Percentiles rank a stretch among this genome's conserved stretches.
phyloP scores from a whole-genome alignment of 768 basidiomycete species.

The Lentinula edodes region DNA sequence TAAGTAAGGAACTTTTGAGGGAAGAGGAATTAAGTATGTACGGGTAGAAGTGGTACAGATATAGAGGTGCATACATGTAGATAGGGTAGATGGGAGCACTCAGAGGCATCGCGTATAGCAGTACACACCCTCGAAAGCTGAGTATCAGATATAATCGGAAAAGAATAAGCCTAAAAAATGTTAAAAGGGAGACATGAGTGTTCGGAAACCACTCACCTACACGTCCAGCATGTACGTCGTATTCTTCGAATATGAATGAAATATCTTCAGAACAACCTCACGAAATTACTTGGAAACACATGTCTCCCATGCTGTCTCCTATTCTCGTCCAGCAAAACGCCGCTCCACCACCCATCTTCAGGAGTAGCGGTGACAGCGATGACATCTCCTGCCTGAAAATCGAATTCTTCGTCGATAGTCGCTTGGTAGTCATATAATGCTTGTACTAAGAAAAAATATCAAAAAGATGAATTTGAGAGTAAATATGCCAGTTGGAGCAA shows the following conservation, averaged over 20 bases:
- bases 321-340: constrained; percentile 50
- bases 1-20: too few relatives aligned
- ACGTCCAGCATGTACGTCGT: not conserved
- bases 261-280: constrained; percentile 40
- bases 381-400: constrained; percentile 70
- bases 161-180: not conserved
- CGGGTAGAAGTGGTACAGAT: too few relatives aligned
- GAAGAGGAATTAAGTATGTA: too few relatives aligned
- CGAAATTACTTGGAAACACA: constrained; percentile 60
- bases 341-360: constrained; percentile 79
- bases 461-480: not conserved
- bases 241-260: not conserved
- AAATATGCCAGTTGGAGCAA: not conserved
- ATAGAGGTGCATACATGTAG: too few relatives aligned
- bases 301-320: constrained; percentile 44
- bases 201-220: not conserved
- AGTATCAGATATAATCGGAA: too few relatives aligned
- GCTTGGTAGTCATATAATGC: constrained; percentile 63
- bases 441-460: constrained; percentile 38
- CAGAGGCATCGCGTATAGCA: not conserved
- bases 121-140: not conserved
- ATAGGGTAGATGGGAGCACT: too few relatives aligned
- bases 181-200: not conserved
- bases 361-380: constrained; percentile 72
- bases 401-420: constrained; percentile 64